phyloP scores from a whole-genome alignment of 768 basidiomycete genomes.

The Phlebiopsis gigantea region DNA sequence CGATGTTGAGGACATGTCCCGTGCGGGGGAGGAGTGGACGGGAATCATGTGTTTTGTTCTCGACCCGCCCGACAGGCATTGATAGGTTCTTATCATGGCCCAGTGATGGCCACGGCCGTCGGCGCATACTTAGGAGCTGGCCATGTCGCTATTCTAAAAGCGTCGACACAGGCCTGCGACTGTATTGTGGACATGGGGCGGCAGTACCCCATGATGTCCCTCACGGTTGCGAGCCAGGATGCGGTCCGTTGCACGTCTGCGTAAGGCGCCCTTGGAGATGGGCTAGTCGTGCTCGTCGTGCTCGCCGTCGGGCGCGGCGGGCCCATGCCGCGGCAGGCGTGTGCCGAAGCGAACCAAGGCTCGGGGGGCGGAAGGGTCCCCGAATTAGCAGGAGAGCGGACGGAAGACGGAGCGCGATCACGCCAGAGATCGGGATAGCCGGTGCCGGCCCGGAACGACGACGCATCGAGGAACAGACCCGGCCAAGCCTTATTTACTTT shows the following conservation, averaged over 20 bases:
- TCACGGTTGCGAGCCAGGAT: background rate
- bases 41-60: slow-evolving; percentile 1
- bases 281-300: background rate
- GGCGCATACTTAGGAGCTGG: background rate
- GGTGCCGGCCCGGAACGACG: slow-evolving; percentile 9
- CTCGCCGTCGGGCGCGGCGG: background rate
- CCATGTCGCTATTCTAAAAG: background rate
- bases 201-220: background rate
- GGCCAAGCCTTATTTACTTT: no score
- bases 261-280: background rate
- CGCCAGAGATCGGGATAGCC: background rate
- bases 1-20: background rate
- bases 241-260: no score
- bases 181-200: background rate
- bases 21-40: slow-evolving; percentile 6
- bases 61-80: background rate
- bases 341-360: background rate
- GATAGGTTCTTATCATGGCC: background rate
- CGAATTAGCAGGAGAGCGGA: background rate
- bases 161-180: background rate
- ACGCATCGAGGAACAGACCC: slow-evolving; percentile 1
- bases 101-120: background rate
- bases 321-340: background rate
- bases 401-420: slow-evolving; percentile 8
- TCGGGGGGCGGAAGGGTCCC: background rate